Base-by-base conservation (phyloP, 495 filamentous ascomycete species). In the Tuber melanosporum region DNA sequence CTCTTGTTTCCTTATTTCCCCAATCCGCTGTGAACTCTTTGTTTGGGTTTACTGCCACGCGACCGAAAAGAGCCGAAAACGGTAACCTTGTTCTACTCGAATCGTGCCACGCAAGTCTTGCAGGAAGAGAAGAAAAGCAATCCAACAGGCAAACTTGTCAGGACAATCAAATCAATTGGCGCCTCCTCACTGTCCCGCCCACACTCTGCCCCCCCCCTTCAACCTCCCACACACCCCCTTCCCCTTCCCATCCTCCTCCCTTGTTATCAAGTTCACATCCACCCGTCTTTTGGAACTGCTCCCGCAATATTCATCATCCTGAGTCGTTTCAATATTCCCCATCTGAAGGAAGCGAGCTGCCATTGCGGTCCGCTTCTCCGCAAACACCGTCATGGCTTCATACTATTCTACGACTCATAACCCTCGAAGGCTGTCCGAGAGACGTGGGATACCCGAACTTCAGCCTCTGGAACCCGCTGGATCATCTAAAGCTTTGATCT, bases 41-140 rank as follows among this genome's bases (percentile, higher is more conserved):
- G 71, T 78, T 79, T 78, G 41, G 78, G 32, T 79, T 81, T 69
- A 76, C 79, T 78, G 79, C 79, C 80, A 82, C 80, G 80, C 79
- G 76, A 82, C 79, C 80, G 77, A 71, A 82, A 71, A 66, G 69
- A 72, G 32, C 44, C 75, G 75, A 73, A 81, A 80, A 70, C 41
- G 36, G 73, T 79, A 82, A 74, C 76, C 80, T 82, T 76, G 74
- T 73, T 76, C 71, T 78, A 41, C 75, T 74, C 72, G 62, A 81
- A 82, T 80, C 74, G 80, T 82, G 80, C 80, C 80, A 82, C 80
- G 80, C 78, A 82, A 82, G 76, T 78, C 49, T 78, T 74, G 79
- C 78, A 80, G 78, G 73, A 79, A 47, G 36, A 76, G 77, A 62
- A 74, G 73, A 41, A 79, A 75, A 73, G 71, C 74, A 74, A 49